Evolutionary conservation across 352 stramenopile genomes (phyloP).

Genomic region (Phytopythium kandeliae): DNA sequence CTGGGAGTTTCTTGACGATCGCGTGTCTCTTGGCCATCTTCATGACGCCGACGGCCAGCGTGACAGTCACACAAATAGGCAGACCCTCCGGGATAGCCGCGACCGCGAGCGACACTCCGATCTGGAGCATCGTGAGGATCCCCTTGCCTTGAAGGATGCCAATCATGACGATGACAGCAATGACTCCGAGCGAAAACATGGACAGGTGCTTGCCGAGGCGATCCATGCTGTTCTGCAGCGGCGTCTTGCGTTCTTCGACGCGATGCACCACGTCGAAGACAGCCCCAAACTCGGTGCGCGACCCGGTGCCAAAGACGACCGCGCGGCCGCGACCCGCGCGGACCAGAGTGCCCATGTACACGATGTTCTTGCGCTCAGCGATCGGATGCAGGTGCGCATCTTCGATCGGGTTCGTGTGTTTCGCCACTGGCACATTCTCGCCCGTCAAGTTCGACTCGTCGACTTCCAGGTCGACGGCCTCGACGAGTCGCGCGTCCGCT

Average conservation of each 20-base stretch:
- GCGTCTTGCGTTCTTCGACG: slow-evolving; percentile 92
- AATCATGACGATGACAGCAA: slow-evolving; percentile 92
- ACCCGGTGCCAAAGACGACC: slow-evolving; percentile 93
- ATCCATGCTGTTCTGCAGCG: slow-evolving; percentile 95
- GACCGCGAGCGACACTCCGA: slow-evolving; percentile 89
- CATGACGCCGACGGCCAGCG: slow-evolving; percentile 74
- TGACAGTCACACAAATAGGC: slow-evolving; percentile 80
- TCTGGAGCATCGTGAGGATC: slow-evolving; percentile 95
- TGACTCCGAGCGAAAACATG: slow-evolving; percentile 91
- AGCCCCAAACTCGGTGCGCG: slow-evolving; percentile 94
- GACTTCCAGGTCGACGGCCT: slow-evolving; percentile 84
- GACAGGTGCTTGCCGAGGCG: slow-evolving; percentile 94
- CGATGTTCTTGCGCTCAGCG: slow-evolving; percentile 86
- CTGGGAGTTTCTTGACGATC: slow-evolving; percentile 87
- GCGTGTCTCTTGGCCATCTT: slow-evolving; percentile 84
- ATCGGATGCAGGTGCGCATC: slow-evolving; percentile 66
- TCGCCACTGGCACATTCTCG: slow-evolving; percentile 85
- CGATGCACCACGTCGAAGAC: slow-evolving; percentile 93
- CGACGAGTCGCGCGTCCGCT: slow-evolving; percentile 87
- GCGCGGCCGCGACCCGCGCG: slow-evolving; percentile 88
- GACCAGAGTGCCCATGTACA: slow-evolving; percentile 97
- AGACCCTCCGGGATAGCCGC: slow-evolving; percentile 75
- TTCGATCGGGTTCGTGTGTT: slow-evolving; percentile 55
- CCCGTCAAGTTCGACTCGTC: slow-evolving; percentile 95
- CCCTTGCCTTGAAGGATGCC: slow-evolving; percentile 90